Base-by-base conservation (phyloP, 768 basidiomycete genomes). In the Calocybe indica region DNA sequence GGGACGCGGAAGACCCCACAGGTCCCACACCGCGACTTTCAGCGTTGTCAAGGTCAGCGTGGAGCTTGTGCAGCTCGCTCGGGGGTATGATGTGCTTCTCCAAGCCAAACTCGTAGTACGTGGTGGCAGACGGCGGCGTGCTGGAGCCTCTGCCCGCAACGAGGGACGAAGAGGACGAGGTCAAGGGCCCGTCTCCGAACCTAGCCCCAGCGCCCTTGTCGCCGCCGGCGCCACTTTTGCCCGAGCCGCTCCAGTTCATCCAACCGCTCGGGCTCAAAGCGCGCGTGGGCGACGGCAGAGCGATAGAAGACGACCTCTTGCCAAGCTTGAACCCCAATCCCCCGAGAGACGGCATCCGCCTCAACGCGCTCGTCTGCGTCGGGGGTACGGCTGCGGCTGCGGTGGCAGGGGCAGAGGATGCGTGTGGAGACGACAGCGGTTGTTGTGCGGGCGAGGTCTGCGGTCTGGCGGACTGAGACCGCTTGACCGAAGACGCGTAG, bases 31-130 rank as follows among this genome's bases (percentile, higher is more conserved):
- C 22, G 22, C 22, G 22, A 22, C 22, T 22, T 22, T 22, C 33
- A 29, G 8, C 51, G 30, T 15, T 29, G n/a, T 52, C 55, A 29
- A 58, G 52, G 37, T 58, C 55, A 30, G 61, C 52, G 7, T 64
- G 60, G 42, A 78, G 58, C 38, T 69, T 70, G 29, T 66, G 64
- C n/a, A 84, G 66, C 54, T 84, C 79, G 12, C 65, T 68, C 0
- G 82, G 83, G 1, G 80, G 63, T 12, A 84, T 58, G 56, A 83
- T 84, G 51, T 77, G 76, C 47, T 73, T 71, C 1, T 55, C 62
- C 1, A 71, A 52, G 22, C 22, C 22, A 22, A 22, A 22, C 22
- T 22, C 22, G 22, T 22, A 22, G 22, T 22, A 22, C 22, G 22
- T 22, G 22, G 22, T 22, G 22, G 22, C 22, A 4, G 22, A 22